These are phyloP conservation scores for Isochrysis galbana DNA, from an alignment of 78 protist genomes.

Conservation along the genomic window DNA sequence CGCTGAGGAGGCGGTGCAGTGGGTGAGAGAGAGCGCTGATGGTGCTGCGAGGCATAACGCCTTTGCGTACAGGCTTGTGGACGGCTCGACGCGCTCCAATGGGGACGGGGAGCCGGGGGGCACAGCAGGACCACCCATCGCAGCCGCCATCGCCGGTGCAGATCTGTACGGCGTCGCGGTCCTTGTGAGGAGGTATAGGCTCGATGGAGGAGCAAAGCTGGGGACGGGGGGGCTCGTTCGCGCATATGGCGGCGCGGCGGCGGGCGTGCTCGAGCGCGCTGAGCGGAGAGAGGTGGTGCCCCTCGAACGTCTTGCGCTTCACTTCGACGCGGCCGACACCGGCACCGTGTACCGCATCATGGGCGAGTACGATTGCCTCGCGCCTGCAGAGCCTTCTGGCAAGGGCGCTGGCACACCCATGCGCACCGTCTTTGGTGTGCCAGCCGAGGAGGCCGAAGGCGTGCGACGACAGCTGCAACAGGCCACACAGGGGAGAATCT, in stretches of 20 bases:
- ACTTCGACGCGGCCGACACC: background rate
- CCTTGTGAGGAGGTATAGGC: background rate
- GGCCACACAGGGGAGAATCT: background rate
- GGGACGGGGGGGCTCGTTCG: conserved; percentile 18
- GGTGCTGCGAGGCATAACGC: background rate
- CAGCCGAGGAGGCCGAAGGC: background rate
- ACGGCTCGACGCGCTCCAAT: background rate
- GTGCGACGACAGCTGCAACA: background rate
- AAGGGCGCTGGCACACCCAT: background rate
- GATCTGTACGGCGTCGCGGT: background rate
- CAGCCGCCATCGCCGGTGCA: background rate
- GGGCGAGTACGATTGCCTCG: background rate
- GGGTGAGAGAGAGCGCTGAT: background rate
- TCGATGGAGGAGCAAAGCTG: background rate
- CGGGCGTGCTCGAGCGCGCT: background rate
- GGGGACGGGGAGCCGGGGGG: conserved; percentile 17
- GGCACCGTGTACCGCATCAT: background rate
- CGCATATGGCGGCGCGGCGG: conserved; percentile 2
- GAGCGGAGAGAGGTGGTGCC: background rate
- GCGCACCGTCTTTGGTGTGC: background rate
- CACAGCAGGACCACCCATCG: conserved; percentile 10
- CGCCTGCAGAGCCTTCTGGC: background rate
- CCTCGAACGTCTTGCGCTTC: background rate
- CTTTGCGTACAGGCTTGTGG: background rate
- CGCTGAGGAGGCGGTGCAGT: background rate